phyloP scores from a whole-genome alignment of 2,329 filamentous ascomycete genomes.

The Nemania sp. region DNA sequence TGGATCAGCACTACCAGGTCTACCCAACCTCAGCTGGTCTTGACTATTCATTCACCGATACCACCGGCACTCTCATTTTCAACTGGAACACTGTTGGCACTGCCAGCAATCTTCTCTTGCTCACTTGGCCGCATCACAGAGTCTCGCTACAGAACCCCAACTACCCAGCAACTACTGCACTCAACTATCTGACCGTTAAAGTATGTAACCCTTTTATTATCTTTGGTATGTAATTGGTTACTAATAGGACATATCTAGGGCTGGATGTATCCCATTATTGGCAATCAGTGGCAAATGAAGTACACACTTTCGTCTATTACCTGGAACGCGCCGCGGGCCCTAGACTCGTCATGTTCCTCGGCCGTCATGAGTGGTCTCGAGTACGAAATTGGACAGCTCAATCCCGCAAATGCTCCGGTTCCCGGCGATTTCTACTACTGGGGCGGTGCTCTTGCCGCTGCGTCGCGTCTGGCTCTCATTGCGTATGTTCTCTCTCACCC shows the following conservation, averaged over 20 bases:
- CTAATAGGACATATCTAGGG: slow-evolving; percentile 2
- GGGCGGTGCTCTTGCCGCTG: slow-evolving; percentile 10
- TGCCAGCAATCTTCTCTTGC: slow-evolving; percentile 2
- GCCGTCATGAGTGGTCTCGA: slow-evolving; percentile 7
- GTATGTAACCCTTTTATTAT: neutral
- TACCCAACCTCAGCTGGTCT: slow-evolving; percentile 8
- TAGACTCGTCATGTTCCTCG: slow-evolving; percentile 3
- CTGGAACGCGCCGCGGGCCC: slow-evolving; percentile 7
- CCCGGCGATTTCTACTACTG: slow-evolving; percentile 17
- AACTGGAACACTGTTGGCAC: slow-evolving; percentile 6
- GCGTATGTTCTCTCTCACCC: slow-evolving; percentile 6
- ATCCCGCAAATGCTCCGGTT: slow-evolving; percentile 7
- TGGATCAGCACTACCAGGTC: slow-evolving; percentile 7
- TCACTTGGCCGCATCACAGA: slow-evolving; percentile 16
- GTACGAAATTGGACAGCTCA: slow-evolving; percentile 12
- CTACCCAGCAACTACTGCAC: slow-evolving; percentile 10
- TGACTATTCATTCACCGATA: slow-evolving; percentile 15
- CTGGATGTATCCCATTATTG: slow-evolving; percentile 15
- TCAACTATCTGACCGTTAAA: slow-evolving; percentile 12
- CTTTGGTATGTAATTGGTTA: neutral
- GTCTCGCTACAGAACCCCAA: slow-evolving; percentile 9
- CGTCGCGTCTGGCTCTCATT: slow-evolving; percentile 11
- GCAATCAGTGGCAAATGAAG: slow-evolving; percentile 5
- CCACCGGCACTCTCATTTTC: slow-evolving; percentile 2
- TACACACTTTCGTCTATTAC: slow-evolving; percentile 6